These are phyloP conservation scores for Aureobasidium sp. DNA, from an alignment of 2,329 filamentous ascomycete species.

Conservation along the genomic window DNA sequence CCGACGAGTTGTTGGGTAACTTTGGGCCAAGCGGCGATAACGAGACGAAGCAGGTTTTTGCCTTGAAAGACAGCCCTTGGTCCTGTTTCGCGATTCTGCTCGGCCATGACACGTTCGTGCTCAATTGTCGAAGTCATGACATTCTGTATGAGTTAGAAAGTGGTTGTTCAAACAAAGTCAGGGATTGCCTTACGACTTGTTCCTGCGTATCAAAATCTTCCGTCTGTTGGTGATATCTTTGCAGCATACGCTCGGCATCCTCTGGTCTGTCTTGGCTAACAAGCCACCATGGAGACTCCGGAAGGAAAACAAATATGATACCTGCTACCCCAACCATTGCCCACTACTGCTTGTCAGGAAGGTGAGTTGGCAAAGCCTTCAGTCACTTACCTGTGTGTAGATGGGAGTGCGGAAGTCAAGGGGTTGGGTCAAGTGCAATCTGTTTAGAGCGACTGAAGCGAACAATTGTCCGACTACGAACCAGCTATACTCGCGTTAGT, in stretches of 20 bases:
- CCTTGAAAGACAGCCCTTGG: slow-evolving; percentile 33
- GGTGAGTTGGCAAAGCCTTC: not conserved
- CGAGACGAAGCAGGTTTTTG: slow-evolving; percentile 32
- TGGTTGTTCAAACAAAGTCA: too few species aligned
- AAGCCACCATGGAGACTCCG: slow-evolving; percentile 35
- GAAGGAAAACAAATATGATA: slow-evolving; percentile 34
- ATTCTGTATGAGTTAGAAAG: slow-evolving; percentile 19
- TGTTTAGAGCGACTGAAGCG: slow-evolving; percentile 36
- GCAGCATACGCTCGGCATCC: not conserved
- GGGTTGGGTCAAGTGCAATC: slow-evolving; percentile 25
- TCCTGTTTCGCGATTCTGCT: slow-evolving; percentile 21
- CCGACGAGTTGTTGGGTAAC: slow-evolving; percentile 37
- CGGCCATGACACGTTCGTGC: slow-evolving; percentile 29
- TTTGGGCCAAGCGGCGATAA: slow-evolving; percentile 36
- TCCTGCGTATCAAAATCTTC: slow-evolving; percentile 30
- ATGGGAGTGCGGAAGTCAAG: slow-evolving; percentile 36
- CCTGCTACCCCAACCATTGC: slow-evolving; percentile 38
- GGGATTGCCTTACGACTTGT: slow-evolving; percentile 25
- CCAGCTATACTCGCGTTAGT: slow-evolving; percentile 28
- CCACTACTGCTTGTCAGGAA: slow-evolving; percentile 30
- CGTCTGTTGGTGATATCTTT: slow-evolving; percentile 25
- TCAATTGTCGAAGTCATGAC: slow-evolving; percentile 32
- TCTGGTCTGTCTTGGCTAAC: slow-evolving; percentile 28
- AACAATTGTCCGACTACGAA: slow-evolving; percentile 40
- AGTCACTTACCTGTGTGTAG: slow-evolving; percentile 33